Conservation (phyloP, 176 grass and related monocot species). For the Puccinellia tenuiflora region DNA sequence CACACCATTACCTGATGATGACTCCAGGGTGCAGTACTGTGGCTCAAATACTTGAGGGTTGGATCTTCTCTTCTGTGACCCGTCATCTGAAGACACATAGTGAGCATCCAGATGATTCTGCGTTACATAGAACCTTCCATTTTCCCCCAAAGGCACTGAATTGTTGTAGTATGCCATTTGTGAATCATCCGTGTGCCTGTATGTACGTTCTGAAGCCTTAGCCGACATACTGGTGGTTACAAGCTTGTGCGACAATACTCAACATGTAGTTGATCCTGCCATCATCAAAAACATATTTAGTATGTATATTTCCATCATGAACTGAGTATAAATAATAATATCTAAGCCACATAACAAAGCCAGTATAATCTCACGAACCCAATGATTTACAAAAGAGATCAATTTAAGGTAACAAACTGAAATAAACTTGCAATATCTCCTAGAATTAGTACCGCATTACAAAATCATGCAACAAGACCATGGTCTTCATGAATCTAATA, state of each 20-base stretch:
- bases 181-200: slow-evolving; percentile 22
- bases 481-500: not conserved
- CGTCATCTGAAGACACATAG: slow-evolving; percentile 28
- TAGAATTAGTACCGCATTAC: not conserved
- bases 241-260: slow-evolving; percentile 18
- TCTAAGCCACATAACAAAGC: not conserved
- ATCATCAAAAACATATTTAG: not conserved
- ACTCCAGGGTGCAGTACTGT: slow-evolving; percentile 73
- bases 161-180: slow-evolving; percentile 28
- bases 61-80: slow-evolving; percentile 21
- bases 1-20: slow-evolving; percentile 44
- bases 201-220: slow-evolving; percentile 22
- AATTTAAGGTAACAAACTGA: not conserved
- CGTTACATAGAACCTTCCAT: slow-evolving; percentile 5
- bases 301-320: slow-evolving; percentile 6
- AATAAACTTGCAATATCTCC: not conserved
- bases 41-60: slow-evolving; percentile 30
- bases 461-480: not conserved
- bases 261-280: slow-evolving; percentile 17
- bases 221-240: slow-evolving; percentile 29
- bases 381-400: not conserved
- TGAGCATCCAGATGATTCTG: slow-evolving; percentile 20
- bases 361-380: not conserved
- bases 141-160: slow-evolving; percentile 28
- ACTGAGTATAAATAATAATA: slow-evolving; percentile 10